Conservation (phyloP, 1,139 yeast genomes). For the Groenewaldozyma auringiensis region DNA sequence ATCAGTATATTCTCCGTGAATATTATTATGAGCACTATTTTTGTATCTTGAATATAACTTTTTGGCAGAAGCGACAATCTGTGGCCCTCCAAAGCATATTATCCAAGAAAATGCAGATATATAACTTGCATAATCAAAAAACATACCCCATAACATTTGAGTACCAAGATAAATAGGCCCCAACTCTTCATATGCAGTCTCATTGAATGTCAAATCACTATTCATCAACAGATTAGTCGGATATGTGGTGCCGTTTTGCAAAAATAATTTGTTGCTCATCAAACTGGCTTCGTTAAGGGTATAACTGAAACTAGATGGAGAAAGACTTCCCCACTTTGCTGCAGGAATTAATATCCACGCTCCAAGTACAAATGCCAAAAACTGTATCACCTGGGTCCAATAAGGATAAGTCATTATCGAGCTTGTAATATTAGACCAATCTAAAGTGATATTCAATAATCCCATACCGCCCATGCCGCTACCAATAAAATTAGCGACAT, state of each 20-base stretch:
- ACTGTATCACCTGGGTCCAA: conserved; percentile 1
- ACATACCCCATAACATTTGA: conserved; percentile 1
- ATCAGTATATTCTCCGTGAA: neutral
- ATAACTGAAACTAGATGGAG: neutral
- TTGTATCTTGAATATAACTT: neutral
- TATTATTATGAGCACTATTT: neutral
- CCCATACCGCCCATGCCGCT: conserved; percentile 2
- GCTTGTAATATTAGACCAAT: conserved; percentile 2
- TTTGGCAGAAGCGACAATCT: neutral
- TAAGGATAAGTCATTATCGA: conserved; percentile 1
- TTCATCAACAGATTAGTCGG: neutral
- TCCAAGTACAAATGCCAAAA: neutral
- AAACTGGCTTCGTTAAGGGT: neutral
- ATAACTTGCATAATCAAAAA: neutral
- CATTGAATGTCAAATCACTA: neutral
- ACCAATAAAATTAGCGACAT: conserved; percentile 1
- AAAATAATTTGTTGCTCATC: neutral
- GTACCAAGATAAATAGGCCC: conserved; percentile 2
- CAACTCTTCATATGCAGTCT: conserved; percentile 1
- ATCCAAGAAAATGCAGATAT: conserved; percentile 1
- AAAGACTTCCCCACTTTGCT: neutral
- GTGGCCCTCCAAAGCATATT: conserved; percentile 1
- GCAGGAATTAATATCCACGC: conserved; percentile 1
- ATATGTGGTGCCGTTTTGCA: neutral
- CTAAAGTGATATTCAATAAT: neutral